A percentile compares a stretch with the other conserved stretches of the same genome.
Conservation (phyloP, 169 alveolate genomes). For the Fabrea salina region DNA sequence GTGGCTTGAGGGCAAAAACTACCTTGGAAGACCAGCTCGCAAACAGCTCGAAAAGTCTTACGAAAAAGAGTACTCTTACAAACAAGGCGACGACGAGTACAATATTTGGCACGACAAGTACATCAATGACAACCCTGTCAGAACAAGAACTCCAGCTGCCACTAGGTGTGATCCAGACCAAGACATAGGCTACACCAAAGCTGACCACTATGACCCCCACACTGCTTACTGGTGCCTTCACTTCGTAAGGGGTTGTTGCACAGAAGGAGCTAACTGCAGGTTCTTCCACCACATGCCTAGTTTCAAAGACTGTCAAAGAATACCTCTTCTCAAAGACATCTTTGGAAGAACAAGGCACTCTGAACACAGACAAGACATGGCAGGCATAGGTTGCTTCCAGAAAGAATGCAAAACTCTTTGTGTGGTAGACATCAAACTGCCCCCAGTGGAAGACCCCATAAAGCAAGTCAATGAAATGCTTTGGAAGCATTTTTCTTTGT, state of each 20-base stretch:
- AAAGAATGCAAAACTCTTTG: constrained; percentile 93
- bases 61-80: constrained; percentile 80
- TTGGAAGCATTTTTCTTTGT: constrained; percentile 91
- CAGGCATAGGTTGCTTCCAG: constrained; percentile 96
- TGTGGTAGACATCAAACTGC: constrained; percentile 89
- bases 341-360: constrained; percentile 98
- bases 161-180: constrained; percentile 90
- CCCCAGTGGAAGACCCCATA: constrained; percentile 84
- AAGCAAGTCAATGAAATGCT: constrained; percentile 88
- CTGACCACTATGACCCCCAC: constrained; percentile 85
- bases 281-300: constrained; percentile 96
- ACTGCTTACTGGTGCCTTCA: constrained; percentile 91
- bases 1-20: constrained; percentile 47
- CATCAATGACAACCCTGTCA: constrained; percentile 86
- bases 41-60: constrained; percentile 73
- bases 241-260: constrained; percentile 97
- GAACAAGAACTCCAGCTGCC: constrained; percentile 86
- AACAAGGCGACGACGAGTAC: constrained; percentile 95
- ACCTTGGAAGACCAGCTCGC: constrained; percentile 79
- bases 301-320: constrained; percentile 87
- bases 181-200: constrained; percentile 97
- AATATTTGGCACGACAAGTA: constrained; percentile 99
- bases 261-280: constrained; percentile 95
- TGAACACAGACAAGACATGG: constrained; percentile 95
- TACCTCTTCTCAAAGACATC: constrained; percentile 93